Evolutionary conservation across 1,284 basidiomycete species (phyloP).

Genomic region (Moesziomyces sp.): DNA sequence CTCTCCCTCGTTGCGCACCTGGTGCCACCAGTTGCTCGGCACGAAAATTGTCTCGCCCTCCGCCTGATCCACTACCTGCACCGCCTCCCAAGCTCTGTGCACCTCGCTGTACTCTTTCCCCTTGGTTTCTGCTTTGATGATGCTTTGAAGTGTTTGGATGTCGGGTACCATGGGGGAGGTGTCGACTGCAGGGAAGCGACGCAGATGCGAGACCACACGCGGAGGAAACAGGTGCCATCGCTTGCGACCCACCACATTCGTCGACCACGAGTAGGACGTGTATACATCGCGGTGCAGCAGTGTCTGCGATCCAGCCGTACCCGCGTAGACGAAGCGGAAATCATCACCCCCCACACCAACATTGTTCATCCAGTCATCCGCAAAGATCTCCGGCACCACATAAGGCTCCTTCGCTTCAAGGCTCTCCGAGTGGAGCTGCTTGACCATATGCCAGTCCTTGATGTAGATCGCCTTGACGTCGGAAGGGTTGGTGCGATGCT

Average conservation of each 20-base stretch:
- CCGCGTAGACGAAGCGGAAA: conserved; percentile 68
- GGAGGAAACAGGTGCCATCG: conserved; percentile 73
- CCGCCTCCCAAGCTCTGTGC: conserved; percentile 2
- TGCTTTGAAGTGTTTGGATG: conserved; percentile 2
- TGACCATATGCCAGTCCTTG: conserved; percentile 73
- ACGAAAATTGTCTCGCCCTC: conserved; percentile 60
- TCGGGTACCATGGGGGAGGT: conserved; percentile 59
- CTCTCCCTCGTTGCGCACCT: conserved; percentile 64
- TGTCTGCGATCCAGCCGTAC: conserved; percentile 41
- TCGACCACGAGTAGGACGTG: conserved; percentile 73
- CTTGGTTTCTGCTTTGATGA: background rate
- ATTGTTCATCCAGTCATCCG: conserved; percentile 71
- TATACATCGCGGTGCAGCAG: conserved; percentile 66
- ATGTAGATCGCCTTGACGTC: conserved; percentile 69
- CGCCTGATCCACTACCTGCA: conserved; percentile 23
- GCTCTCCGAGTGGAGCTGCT: conserved; percentile 48
- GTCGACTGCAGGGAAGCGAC: conserved; percentile 54
- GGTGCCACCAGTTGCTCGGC: conserved; percentile 67
- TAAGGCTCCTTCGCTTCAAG: conserved; percentile 66
- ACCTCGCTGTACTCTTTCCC: conserved; percentile 9
- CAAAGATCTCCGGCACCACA: conserved; percentile 69
- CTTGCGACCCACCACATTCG: conserved; percentile 72
- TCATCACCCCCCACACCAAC: conserved; percentile 67
- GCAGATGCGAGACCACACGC: conserved; percentile 58
- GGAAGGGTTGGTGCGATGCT: background rate